These are phyloP conservation scores for Penicillium cinerascens DNA, from an alignment of 495 filamentous ascomycete genomes.

Conservation along the genomic window DNA sequence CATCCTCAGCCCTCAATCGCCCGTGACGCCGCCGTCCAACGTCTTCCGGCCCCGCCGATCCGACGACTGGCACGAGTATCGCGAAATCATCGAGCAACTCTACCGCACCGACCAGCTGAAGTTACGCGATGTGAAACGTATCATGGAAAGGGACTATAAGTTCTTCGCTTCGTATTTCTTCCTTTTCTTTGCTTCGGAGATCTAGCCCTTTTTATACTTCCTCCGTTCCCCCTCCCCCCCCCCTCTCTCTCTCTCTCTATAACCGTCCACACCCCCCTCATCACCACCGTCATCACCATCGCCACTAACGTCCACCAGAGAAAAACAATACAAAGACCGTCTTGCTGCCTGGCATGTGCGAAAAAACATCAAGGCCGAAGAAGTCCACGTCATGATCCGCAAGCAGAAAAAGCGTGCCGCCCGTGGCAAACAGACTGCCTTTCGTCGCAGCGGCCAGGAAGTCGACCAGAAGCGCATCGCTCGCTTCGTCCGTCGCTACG, in stretches of 20 bases:
- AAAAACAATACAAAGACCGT: constrained; percentile 49
- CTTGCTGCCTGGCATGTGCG: constrained; percentile 42
- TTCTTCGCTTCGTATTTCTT: constrained; percentile 40
- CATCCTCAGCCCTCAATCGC: constrained; percentile 22
- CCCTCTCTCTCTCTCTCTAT: constrained; percentile 4
- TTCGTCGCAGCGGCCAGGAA: constrained; percentile 36
- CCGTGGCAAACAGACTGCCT: constrained; percentile 42
- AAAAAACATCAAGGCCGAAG: constrained; percentile 44
- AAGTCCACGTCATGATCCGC: constrained; percentile 42
- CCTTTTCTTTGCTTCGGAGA: constrained; percentile 15
- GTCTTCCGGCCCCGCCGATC: constrained; percentile 40
- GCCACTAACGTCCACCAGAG: constrained; percentile 19
- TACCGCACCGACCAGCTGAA: constrained; percentile 43
- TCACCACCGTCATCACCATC: neutral
- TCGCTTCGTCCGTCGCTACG: constrained; percentile 38
- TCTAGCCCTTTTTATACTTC: constrained; percentile 3
- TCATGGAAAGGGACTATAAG: constrained; percentile 42
- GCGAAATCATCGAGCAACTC: constrained; percentile 38
- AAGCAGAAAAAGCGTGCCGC: constrained; percentile 44
- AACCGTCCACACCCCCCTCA: neutral
- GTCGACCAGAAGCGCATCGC: constrained; percentile 39
- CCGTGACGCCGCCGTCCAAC: constrained; percentile 14
- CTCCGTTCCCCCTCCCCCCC: neutral
- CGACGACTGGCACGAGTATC: constrained; percentile 43
- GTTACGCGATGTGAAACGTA: constrained; percentile 40